These are phyloP conservation scores for Fragilaria radians DNA, from an alignment of 108 stramenopile genomes.

Conservation along the genomic window DNA sequence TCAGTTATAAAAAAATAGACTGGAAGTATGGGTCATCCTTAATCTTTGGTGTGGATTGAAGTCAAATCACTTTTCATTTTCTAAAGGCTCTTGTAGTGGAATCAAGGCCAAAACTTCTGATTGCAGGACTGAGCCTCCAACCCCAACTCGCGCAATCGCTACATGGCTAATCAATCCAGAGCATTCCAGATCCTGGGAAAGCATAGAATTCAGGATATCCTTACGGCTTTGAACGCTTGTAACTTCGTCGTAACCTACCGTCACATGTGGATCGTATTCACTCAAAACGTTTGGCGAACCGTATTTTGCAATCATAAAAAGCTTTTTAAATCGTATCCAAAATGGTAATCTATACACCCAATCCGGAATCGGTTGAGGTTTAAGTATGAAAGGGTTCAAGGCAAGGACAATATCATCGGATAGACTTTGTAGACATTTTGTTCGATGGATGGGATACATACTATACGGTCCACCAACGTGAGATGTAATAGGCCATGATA, in stretches of 20 bases:
- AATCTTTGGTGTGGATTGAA: too few species aligned
- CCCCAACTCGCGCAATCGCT: constrained; percentile 1
- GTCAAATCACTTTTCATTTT: too few species aligned
- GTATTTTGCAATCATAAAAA: constrained; percentile 18
- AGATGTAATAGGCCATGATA: neutral
- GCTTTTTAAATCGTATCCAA: constrained; percentile 8
- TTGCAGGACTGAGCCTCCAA: constrained; percentile 8
- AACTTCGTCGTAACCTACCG: constrained; percentile 31
- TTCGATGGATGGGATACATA: constrained; percentile 23
- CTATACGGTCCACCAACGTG: constrained; percentile 7
- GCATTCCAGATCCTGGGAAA: neutral
- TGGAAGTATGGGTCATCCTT: too few species aligned
- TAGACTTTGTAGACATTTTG: constrained; percentile 21
- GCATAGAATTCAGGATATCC: neutral
- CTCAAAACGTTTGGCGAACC: constrained; percentile 40
- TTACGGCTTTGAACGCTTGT: neutral
- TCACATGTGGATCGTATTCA: constrained; percentile 37
- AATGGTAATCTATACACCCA: constrained; percentile 29
- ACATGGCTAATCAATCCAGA: neutral
- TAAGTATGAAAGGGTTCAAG: constrained; percentile 13
- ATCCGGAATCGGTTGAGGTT: constrained; percentile 18
- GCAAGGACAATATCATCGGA: constrained; percentile 18
- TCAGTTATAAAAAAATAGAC: too few species aligned
- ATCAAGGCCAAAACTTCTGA: neutral
- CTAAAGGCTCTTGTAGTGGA: neutral